phyloP scores from a whole-genome alignment of 75 land plant genomes.

The Pinus taeda region DNA sequence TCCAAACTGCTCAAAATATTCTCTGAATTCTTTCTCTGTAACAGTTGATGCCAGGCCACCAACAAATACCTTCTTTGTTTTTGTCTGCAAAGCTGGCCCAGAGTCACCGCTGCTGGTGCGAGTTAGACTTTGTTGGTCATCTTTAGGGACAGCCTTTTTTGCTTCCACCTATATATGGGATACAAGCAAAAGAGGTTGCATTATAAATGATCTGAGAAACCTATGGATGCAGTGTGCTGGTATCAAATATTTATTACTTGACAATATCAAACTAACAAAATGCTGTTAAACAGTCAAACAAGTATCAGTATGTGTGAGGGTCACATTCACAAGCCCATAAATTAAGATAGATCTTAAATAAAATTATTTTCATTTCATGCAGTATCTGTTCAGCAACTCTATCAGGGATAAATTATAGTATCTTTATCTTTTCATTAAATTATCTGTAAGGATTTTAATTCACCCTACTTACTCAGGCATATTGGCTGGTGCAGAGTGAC shows the following conservation, averaged over 20 bases:
- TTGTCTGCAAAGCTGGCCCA: conserved; percentile 27
- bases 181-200: neutral
- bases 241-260: neutral
- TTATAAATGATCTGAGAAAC: neutral
- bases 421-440: too few relatives aligned
- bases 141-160: conserved; percentile 54
- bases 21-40: conserved; percentile 52
- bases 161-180: conserved; percentile 39
- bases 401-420: too few relatives aligned
- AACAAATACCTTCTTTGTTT: conserved; percentile 39
- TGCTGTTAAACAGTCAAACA: neutral
- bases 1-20: conserved; percentile 65
- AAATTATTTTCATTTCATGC: too few relatives aligned
- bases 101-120: conserved; percentile 5
- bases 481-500: neutral
- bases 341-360: neutral
- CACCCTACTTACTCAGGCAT: too few relatives aligned
- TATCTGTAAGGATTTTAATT: too few relatives aligned
- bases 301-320: neutral
- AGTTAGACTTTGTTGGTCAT: conserved; percentile 29
- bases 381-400: too few relatives aligned
- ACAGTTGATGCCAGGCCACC: conserved; percentile 54
- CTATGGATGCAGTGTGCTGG: neutral
- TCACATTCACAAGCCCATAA: neutral
- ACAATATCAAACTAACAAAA: neutral